These are phyloP conservation scores for Castanea crenata DNA, from an alignment of 306 rosid species.

Conservation along the genomic window DNA sequence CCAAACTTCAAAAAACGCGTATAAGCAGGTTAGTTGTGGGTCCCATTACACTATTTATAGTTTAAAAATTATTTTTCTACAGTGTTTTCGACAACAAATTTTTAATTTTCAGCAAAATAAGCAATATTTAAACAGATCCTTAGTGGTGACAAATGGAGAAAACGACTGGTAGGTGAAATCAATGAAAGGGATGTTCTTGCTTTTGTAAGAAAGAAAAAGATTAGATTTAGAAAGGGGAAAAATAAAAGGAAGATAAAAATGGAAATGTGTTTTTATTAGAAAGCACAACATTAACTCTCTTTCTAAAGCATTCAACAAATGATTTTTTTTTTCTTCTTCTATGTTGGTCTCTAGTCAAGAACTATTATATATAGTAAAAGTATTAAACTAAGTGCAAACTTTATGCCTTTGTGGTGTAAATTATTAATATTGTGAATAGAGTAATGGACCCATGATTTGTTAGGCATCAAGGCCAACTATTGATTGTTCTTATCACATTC, in stretches of 20 bases:
- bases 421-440: neutral
- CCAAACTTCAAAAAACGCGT: too few species aligned
- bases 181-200: too few species aligned
- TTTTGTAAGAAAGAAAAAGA: too few species aligned
- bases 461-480: slow-evolving; percentile 1
- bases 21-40: too few species aligned
- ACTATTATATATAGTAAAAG: neutral
- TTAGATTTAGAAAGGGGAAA: too few species aligned
- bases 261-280: neutral
- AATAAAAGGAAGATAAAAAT: neutral
- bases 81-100: too few species aligned
- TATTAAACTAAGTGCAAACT: neutral
- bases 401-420: neutral
- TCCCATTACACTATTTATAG: too few species aligned
- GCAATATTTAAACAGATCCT: too few species aligned
- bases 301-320: neutral
- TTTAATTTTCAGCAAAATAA: too few species aligned
- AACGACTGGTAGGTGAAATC: too few species aligned
- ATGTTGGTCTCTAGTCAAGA: neutral
- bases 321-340: neutral
- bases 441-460: slow-evolving; percentile 6
- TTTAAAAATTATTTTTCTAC: too few species aligned
- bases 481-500: slow-evolving; percentile 3
- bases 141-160: too few species aligned
- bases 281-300: neutral